phyloP scores from a whole-genome alignment of 768 basidiomycete genomes.

The Xanthoconium stramineum region DNA sequence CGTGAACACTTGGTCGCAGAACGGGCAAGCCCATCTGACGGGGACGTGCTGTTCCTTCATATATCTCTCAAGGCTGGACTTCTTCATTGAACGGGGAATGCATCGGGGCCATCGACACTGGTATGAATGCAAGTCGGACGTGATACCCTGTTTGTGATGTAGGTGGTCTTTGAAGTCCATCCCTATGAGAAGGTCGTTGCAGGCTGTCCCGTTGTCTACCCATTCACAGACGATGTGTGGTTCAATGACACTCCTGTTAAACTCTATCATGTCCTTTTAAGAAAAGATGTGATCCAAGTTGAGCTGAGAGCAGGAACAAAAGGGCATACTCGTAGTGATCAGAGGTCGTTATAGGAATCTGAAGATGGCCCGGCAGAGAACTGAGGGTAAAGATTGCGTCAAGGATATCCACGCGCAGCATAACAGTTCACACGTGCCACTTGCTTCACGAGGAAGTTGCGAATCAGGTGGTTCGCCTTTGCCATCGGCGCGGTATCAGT shows the following conservation, averaged over 20 bases:
- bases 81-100: not conserved
- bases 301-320: no score
- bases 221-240: conserved; percentile 11
- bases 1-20: not conserved
- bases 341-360: no score
- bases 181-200: not conserved
- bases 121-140: not conserved
- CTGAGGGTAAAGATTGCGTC: no score
- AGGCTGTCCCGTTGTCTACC: not conserved
- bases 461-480: no score
- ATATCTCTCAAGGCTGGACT: conserved; percentile 9
- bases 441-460: no score
- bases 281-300: no score
- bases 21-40: conserved; percentile 8
- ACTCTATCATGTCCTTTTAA: not conserved
- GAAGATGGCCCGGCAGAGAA: no score
- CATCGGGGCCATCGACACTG: conserved; percentile 12
- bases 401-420: no score
- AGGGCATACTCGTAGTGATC: no score
- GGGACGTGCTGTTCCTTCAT: conserved; percentile 9
- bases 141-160: not conserved
- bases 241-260: conserved; percentile 3
- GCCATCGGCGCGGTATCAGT: no score
- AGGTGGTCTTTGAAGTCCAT: conserved; percentile 8
- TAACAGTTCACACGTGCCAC: no score